A percentile compares a stretch with the other conserved stretches of the same genome.
Conservation (phyloP, 208 protist genomes). For the Spongospora subterranea region DNA sequence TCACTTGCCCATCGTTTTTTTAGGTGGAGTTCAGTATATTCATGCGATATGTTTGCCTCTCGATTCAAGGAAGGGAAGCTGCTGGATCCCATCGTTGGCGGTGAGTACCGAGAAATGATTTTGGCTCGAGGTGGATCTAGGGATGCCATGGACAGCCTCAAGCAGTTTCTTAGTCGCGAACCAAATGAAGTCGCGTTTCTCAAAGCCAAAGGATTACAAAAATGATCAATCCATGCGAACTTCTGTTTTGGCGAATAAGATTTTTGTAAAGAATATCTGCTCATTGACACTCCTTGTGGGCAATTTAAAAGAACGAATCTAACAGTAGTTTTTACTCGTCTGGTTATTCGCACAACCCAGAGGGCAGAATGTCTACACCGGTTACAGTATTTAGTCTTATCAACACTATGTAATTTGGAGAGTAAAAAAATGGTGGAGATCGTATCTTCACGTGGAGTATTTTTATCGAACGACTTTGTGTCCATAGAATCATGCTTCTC, state of each 20-base stretch:
- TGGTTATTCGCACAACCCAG: too few species aligned
- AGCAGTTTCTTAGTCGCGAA: conserved; percentile 44
- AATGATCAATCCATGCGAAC: neutral
- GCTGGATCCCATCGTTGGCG: neutral
- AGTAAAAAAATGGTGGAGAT: too few species aligned
- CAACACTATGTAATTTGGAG: too few species aligned
- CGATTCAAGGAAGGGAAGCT: conserved; percentile 28
- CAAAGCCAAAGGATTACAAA: conserved; percentile 14
- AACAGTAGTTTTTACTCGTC: too few species aligned
- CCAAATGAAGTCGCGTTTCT: conserved; percentile 56
- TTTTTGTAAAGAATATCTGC: too few species aligned
- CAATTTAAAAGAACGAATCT: too few species aligned
- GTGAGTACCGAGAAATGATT: conserved; percentile 54
- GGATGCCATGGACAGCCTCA: conserved; percentile 54
- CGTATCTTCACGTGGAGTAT: too few species aligned
- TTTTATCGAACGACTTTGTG: too few species aligned
- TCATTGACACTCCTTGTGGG: too few species aligned
- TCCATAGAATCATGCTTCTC: too few species aligned
- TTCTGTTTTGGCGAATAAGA: neutral
- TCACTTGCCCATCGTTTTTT: neutral
- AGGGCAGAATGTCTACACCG: too few species aligned
- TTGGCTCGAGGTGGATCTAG: conserved; percentile 39
- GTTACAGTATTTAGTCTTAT: too few species aligned
- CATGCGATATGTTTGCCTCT: conserved; percentile 51
- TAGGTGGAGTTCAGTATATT: conserved; percentile 58